Base-by-base conservation (phyloP, 352 stramenopile species). In the Peronospora belbahrii region DNA sequence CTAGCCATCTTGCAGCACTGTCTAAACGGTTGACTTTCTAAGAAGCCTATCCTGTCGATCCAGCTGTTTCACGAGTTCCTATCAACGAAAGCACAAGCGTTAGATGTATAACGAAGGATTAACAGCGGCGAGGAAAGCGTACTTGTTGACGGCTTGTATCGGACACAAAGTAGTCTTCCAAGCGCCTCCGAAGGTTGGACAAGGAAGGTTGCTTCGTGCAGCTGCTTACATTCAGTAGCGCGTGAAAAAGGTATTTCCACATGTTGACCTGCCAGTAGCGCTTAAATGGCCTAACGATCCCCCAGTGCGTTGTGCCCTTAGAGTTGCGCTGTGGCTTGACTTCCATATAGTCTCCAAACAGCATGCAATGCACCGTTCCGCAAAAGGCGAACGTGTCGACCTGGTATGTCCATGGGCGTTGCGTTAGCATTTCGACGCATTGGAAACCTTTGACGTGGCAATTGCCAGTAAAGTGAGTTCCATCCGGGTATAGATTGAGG, bases 311-410 rank as follows among this genome's bases (percentile, higher is more conserved):
- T 6, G 18, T 24, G 11, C 64, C 67, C 5, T 65, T 57, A 8
- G 57, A 37, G 25, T 52, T 47, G 15, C 60, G 52, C 2, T 48
- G 41, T 23, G 57, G 56, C 6, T 63, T 59, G 10, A 90, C 59
- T 48, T 92, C 63, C 75, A 94, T 92, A 57, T 92, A 94, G 7
- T 83, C 65, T 18, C 81, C 81, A 30, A 89, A 92, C 1, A 94
- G 65, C 68, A 94, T 74, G 52, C 80, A 91, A 40, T 94, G 71
- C 6, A 78, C 49, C 2, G 77, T 91, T 4, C 60, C 78, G 25
- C 70, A 81, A 24, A 94, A 65, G 3, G 81, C 83, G 42, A 94
- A 94, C 11, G 79, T 78, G 46, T 94, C 83, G 38, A 94, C 88
- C 62, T 94, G 83, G 8, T 79, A 59, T 15, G 70, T 89, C 83